phyloP scores from a whole-genome alignment of 2,329 filamentous ascomycete species.

The Sporothrix luriei region DNA sequence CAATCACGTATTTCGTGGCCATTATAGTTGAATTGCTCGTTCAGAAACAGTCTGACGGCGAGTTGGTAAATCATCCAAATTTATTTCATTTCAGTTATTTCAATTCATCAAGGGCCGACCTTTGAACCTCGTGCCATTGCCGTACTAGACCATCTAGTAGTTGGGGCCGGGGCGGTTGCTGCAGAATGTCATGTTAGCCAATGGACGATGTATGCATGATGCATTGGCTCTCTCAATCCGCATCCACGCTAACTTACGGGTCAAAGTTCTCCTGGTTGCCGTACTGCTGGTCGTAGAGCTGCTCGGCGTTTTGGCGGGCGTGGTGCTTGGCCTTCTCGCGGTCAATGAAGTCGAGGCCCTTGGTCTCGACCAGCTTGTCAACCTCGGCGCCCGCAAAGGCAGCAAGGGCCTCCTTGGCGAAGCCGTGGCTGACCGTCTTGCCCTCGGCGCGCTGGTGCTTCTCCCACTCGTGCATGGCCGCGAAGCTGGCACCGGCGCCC shows the following conservation, averaged over 20 bases:
- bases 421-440: conserved; percentile 69
- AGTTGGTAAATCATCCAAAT: neutral
- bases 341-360: conserved; percentile 64
- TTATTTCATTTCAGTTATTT: conserved; percentile 22
- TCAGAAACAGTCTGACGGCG: conserved; percentile 10
- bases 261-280: conserved; percentile 56
- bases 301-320: conserved; percentile 59
- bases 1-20: neutral
- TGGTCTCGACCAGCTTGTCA: conserved; percentile 73
- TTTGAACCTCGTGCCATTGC: too few species aligned
- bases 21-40: neutral
- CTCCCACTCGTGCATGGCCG: conserved; percentile 78
- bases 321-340: conserved; percentile 60
- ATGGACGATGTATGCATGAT: too few species aligned
- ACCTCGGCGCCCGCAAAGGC: conserved; percentile 74
- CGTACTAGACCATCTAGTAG: conserved; percentile 17
- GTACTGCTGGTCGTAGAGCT: conserved; percentile 67
- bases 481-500: conserved; percentile 75
- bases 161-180: conserved; percentile 7
- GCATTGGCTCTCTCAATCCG: too few species aligned
- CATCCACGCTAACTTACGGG: conserved; percentile 50
- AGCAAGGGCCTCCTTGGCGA: conserved; percentile 76
- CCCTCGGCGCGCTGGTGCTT: conserved; percentile 71
- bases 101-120: neutral
- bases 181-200: neutral